Conservation (phyloP, 2,329 filamentous ascomycete species). For the Xylariaceae sp. region DNA sequence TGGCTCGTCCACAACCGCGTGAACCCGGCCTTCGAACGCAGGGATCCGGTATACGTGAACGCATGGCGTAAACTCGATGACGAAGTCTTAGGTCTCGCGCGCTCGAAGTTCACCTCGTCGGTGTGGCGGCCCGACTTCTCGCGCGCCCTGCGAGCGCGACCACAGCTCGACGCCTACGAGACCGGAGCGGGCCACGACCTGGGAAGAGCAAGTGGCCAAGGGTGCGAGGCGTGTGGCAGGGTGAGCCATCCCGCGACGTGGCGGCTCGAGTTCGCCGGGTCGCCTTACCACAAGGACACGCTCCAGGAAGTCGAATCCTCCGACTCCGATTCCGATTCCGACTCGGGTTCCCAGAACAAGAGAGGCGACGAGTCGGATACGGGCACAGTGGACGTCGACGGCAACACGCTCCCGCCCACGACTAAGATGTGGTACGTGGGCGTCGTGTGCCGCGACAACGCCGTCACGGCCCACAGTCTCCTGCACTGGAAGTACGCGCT, state of each 20-base stretch:
- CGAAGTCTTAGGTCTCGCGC: slow-evolving; percentile 61
- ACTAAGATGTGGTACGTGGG: slow-evolving; percentile 39
- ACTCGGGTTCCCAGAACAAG: too few relatives aligned
- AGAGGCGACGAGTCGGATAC: slow-evolving; percentile 32
- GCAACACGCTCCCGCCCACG: slow-evolving; percentile 30
- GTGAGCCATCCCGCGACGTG: slow-evolving; percentile 62
- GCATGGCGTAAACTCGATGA: slow-evolving; percentile 68
- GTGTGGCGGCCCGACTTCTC: slow-evolving; percentile 65
- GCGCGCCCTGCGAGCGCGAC: slow-evolving; percentile 59
- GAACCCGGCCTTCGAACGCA: slow-evolving; percentile 59
- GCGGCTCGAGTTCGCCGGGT: slow-evolving; percentile 57
- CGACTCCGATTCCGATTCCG: slow-evolving; percentile 30
- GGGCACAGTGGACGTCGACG: slow-evolving; percentile 35
- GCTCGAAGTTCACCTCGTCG: slow-evolving; percentile 66
- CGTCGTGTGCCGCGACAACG: slow-evolving; percentile 42
- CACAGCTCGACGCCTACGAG: slow-evolving; percentile 48
- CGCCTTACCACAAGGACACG: slow-evolving; percentile 59
- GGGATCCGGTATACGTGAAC: slow-evolving; percentile 59
- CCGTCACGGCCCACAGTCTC: slow-evolving; percentile 64
- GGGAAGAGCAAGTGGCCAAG: too few relatives aligned
- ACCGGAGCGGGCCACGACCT: too few relatives aligned
- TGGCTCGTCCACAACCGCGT: slow-evolving; percentile 79
- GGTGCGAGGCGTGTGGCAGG: slow-evolving; percentile 68
- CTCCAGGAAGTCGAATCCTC: slow-evolving; percentile 61
- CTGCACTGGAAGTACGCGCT: slow-evolving; percentile 72